These are phyloP conservation scores for Leishmania lainsoni DNA, from an alignment of 208 protist species.

Conservation along the genomic window DNA sequence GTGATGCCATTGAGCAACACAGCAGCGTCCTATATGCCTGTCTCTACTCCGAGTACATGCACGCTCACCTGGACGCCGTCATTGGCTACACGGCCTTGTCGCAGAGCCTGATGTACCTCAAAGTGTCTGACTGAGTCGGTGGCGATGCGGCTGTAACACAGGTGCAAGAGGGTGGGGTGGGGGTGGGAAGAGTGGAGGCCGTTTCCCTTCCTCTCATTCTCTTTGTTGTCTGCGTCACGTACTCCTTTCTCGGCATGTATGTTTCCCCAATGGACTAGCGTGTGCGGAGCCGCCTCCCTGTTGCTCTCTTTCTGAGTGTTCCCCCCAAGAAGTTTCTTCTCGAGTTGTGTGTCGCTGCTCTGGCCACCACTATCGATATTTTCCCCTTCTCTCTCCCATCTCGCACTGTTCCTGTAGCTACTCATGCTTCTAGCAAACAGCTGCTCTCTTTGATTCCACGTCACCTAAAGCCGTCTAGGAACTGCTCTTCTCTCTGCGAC, in stretches of 20 bases:
- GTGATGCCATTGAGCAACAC: conserved; percentile 35
- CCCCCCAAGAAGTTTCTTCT: too few relatives aligned
- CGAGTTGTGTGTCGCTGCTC: not conserved
- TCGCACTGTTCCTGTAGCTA: not conserved
- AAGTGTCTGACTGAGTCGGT: not conserved
- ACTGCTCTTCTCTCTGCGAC: not conserved
- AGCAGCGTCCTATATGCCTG: conserved; percentile 38
- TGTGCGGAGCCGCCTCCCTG: not conserved
- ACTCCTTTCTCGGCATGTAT: too few relatives aligned
- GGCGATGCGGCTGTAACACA: not conserved
- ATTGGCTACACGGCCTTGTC: conserved; percentile 72
- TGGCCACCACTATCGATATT: not conserved
- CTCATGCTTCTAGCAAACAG: not conserved
- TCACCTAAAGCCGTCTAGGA: not conserved
- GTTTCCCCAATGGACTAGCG: not conserved
- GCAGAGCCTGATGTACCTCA: conserved; percentile 59
- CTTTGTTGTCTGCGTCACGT: not conserved
- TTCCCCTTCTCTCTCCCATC: not conserved
- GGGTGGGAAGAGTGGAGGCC: not conserved
- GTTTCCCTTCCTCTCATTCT: not conserved
- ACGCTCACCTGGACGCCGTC: conserved; percentile 64
- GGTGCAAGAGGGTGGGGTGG: not conserved
- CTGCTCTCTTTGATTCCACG: not conserved
- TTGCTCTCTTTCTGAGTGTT: not conserved
- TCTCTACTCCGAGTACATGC: conserved; percentile 63